Percentiles rank a stretch among this genome's conserved stretches.
phyloP scores from a whole-genome alignment of 352 stramenopile genomes.

The Aphanomyces invadans region DNA sequence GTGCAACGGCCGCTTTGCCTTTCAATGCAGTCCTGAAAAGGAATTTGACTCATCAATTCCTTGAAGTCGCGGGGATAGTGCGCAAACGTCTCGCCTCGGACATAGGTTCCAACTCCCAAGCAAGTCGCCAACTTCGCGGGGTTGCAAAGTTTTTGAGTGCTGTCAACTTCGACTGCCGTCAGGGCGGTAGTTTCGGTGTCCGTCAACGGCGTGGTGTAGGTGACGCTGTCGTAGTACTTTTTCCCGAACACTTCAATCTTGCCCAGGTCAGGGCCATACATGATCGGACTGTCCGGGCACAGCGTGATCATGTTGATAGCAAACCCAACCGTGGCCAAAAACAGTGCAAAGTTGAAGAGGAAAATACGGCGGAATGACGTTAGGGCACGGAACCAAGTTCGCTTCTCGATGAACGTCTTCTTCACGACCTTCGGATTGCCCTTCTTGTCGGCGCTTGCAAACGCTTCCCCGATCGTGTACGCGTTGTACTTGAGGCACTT shows the following conservation, averaged over 20 bases:
- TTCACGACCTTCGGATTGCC: slow-evolving; percentile 74
- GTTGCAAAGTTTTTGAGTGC: slow-evolving; percentile 30
- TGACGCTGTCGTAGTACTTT: slow-evolving; percentile 27
- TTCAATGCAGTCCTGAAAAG: slow-evolving; percentile 68
- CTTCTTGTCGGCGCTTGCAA: slow-evolving; percentile 73
- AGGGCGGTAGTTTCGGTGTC: not conserved
- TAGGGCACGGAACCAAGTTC: slow-evolving; percentile 64
- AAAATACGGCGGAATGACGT: slow-evolving; percentile 79
- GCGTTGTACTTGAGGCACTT: slow-evolving; percentile 80
- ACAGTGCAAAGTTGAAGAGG: slow-evolving; percentile 69
- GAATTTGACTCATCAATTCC: slow-evolving; percentile 44
- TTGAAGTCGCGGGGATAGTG: slow-evolving; percentile 66
- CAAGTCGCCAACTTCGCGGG: slow-evolving; percentile 60
- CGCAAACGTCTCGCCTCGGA: slow-evolving; percentile 36
- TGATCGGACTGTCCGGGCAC: slow-evolving; percentile 65
- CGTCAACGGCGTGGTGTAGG: not conserved
- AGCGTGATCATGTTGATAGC: slow-evolving; percentile 71
- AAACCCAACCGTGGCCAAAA: slow-evolving; percentile 55
- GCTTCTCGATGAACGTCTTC: slow-evolving; percentile 78
- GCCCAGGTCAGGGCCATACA: slow-evolving; percentile 55
- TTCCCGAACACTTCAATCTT: slow-evolving; percentile 55
- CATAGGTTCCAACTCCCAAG: slow-evolving; percentile 42
- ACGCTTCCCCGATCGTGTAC: slow-evolving; percentile 61
- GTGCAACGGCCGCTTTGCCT: slow-evolving; percentile 51
- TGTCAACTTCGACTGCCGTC: not conserved